phyloP scores from a whole-genome alignment of 1,139 yeast species.

The Nadsonia commutata region DNA sequence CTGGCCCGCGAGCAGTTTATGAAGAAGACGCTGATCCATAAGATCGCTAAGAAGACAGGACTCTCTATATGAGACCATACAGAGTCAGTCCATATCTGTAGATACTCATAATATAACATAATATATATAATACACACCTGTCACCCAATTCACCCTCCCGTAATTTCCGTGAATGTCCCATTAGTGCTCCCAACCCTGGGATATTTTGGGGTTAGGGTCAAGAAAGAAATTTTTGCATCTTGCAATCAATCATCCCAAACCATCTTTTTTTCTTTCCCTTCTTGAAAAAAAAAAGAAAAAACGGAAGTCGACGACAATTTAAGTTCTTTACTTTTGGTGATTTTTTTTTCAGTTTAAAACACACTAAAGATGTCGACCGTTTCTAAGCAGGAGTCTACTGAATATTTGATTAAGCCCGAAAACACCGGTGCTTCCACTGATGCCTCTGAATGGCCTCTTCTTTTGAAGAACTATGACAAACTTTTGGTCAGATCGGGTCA shows the following conservation, averaged over 20 bases:
- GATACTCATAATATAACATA: too few relatives aligned
- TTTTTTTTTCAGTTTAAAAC: neutral
- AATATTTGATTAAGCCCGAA: slow-evolving; percentile 73
- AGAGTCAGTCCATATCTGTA: too few relatives aligned
- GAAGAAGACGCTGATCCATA: slow-evolving; percentile 19
- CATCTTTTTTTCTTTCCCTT: too few relatives aligned
- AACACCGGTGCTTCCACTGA: slow-evolving; percentile 57
- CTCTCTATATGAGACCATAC: neutral
- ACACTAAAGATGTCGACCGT: slow-evolving; percentile 14
- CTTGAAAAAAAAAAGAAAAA: too few relatives aligned
- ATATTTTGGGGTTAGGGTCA: too few relatives aligned
- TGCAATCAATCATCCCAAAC: too few relatives aligned
- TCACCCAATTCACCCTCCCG: too few relatives aligned
- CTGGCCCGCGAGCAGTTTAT: slow-evolving; percentile 66
- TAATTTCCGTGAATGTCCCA: too few relatives aligned
- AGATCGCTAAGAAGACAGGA: slow-evolving; percentile 12
- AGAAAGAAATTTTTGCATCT: too few relatives aligned
- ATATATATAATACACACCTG: too few relatives aligned
- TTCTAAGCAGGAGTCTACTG: slow-evolving; percentile 19
- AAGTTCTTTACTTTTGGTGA: neutral
- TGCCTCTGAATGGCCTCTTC: slow-evolving; percentile 90
- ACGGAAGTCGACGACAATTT: too few relatives aligned
- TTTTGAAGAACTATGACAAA: slow-evolving; percentile 87
- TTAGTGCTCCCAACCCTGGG: too few relatives aligned
- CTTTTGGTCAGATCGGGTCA: slow-evolving; percentile 89